Base-by-base conservation (phyloP, 306 rosid species). In the Vicia villosa region DNA sequence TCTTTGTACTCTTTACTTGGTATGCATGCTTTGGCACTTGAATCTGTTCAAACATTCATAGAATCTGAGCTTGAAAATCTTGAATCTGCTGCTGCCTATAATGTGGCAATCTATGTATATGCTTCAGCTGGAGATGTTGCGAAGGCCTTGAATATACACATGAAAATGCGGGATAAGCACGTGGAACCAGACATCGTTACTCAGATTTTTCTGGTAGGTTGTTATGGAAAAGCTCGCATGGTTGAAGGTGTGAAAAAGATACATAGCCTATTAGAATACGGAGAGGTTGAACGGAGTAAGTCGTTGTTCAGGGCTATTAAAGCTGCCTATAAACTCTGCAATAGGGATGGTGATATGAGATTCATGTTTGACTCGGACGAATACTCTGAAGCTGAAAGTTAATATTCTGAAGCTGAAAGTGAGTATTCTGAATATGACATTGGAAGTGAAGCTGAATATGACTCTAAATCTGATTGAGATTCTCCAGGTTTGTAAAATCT, bases 141-240 rank as follows among this genome's bases (percentile, higher is more conserved):
- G 26, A 85, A 87, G 83, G 97, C 96, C 41, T 77, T 94, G 74
- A 87, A 84, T 73, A 63, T 80, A 63, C 81, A 85, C 63, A 87
- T 90, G 92, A 94, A 86, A 83, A 90, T 94, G 92, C 83, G 85
- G 59, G 98, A 93, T 68, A 74, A 68, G 74, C 79, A 26, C 37
- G 55, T 90, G 78, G 79, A 81, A 67, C 85, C 95, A 3, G 98
- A 94, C 74, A 42, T 90, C 42, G 91, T 85, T 41, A 90, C 97
- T 0, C 68, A 88, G 13, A 84, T 90, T 19, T 70, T 80, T 85
- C 75, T 94, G 70, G 90, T 87, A 6, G 59, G 42, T 40, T 94
- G 97, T 70, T 90, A 90, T 83, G 98, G 91, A 74, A 85, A 80
- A 79, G 92, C 96, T 41, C 88, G 95, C 67, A 84, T 94, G 91